Conservation (phyloP, 129 eudicot genomes). For the Pseudognaphalium luteoalbum region DNA sequence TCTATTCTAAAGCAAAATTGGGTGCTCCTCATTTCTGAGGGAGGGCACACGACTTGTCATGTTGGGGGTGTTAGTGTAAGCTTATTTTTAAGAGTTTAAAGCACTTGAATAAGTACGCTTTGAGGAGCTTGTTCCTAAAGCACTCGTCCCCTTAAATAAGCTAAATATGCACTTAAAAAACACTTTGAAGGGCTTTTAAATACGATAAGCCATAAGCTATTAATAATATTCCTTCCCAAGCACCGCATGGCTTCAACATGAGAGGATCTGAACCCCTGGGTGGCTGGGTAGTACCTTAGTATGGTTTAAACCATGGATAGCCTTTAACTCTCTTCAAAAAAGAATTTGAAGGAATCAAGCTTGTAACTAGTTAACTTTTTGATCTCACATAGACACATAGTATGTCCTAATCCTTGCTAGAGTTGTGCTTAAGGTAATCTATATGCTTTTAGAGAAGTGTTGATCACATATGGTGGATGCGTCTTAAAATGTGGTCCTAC, state of each 20-base stretch:
- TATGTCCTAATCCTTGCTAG: background rate
- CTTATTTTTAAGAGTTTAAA: background rate
- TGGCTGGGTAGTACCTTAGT: background rate
- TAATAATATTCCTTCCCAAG: background rate
- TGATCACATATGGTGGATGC: background rate
- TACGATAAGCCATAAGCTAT: background rate
- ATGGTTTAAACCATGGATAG: background rate
- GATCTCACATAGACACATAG: background rate
- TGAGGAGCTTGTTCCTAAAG: background rate
- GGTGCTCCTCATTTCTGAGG: too few species aligned
- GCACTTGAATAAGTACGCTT: background rate
- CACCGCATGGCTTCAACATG: background rate
- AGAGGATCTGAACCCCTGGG: background rate
- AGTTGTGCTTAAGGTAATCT: background rate
- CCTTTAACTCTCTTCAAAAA: background rate
- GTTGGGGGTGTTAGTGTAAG: background rate
- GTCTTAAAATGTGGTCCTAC: background rate
- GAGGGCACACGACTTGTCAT: background rate
- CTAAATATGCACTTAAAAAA: background rate
- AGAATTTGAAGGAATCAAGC: background rate
- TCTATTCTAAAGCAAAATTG: background rate
- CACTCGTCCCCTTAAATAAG: background rate
- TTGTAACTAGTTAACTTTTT: background rate
- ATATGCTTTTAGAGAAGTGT: background rate
- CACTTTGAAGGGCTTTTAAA: background rate